Conservation (phyloP, 176 grass and related monocot genomes). For the Oryza coarctata region DNA sequence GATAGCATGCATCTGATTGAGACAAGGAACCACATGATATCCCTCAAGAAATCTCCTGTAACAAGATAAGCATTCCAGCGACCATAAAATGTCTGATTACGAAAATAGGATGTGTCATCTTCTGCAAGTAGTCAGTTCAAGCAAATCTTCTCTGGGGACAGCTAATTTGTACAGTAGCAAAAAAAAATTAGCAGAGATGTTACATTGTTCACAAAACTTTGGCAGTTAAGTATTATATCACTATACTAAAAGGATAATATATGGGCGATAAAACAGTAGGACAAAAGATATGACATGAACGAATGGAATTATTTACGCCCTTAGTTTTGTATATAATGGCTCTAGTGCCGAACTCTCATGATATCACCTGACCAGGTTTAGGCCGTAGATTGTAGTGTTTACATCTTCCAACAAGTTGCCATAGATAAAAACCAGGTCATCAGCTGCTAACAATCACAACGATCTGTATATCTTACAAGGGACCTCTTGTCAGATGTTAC, state of each 20-base stretch:
- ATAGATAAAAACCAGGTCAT: background rate
- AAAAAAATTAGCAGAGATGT: constrained; percentile 42
- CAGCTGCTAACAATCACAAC: background rate
- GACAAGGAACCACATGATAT: constrained; percentile 31
- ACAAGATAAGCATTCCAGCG: constrained; percentile 23
- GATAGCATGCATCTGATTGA: constrained; percentile 33
- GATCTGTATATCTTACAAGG: constrained; percentile 1
- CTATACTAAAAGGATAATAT: constrained; percentile 18
- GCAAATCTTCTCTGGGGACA: constrained; percentile 37
- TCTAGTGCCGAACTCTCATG: background rate
- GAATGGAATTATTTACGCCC: background rate
- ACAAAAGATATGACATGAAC: constrained; percentile 4
- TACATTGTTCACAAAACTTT: constrained; percentile 55
- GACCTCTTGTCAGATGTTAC: background rate
- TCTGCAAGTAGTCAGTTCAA: constrained; percentile 34
- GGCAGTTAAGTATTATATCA: constrained; percentile 26
- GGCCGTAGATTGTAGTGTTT: background rate
- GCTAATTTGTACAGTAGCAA: constrained; percentile 37
- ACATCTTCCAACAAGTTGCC: background rate
- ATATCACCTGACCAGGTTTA: background rate
- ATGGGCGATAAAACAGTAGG: constrained; percentile 17
- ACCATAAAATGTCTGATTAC: constrained; percentile 29
- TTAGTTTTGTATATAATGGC: background rate
- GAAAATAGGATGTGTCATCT: constrained; percentile 39
- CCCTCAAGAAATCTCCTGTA: constrained; percentile 33